Evolutionary conservation across 345 rosid species (phyloP).

Genomic region (Punica granatum): DNA sequence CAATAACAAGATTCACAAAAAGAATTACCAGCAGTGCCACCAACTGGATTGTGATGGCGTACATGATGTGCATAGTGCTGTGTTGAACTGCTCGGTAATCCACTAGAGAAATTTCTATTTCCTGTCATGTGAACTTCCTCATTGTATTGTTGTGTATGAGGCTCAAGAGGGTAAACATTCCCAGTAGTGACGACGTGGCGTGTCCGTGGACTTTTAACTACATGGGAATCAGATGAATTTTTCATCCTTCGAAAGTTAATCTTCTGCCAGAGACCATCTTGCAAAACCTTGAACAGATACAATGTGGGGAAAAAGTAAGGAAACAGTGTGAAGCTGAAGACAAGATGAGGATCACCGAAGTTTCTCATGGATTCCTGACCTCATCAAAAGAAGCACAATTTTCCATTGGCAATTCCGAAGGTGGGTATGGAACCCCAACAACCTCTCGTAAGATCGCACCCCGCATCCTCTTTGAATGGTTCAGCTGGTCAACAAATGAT

Average conservation of each 20-base stretch:
- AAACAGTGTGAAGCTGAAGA: background rate
- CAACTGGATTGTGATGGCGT: background rate
- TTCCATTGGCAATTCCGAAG: slow-evolving; percentile 11
- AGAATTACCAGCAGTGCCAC: slow-evolving; percentile 38
- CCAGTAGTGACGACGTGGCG: slow-evolving; percentile 9
- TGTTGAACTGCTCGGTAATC: slow-evolving; percentile 15
- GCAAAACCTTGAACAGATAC: slow-evolving; percentile 36
- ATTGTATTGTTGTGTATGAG: background rate
- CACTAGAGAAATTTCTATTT: slow-evolving; percentile 18
- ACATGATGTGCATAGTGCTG: slow-evolving; percentile 5
- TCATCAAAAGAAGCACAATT: slow-evolving; percentile 19
- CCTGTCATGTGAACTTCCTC: slow-evolving; percentile 17
- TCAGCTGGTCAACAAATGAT: slow-evolving; percentile 60
- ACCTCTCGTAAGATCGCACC: slow-evolving; percentile 14
- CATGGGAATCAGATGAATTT: slow-evolving; percentile 33
- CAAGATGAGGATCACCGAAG: background rate
- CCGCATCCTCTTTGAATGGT: slow-evolving; percentile 5
- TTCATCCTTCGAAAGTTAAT: slow-evolving; percentile 24
- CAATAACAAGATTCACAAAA: slow-evolving; percentile 3
- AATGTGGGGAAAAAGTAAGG: slow-evolving; percentile 1
- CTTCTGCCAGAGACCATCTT: slow-evolving; percentile 34
- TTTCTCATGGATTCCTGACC: slow-evolving; percentile 28
- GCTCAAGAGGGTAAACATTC: slow-evolving; percentile 4
- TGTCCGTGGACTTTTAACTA: slow-evolving; percentile 15
- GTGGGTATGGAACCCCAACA: slow-evolving; percentile 12